Base-by-base conservation (phyloP, 805 yeast genomes). In the Maudiozyma saulgeensis region DNA sequence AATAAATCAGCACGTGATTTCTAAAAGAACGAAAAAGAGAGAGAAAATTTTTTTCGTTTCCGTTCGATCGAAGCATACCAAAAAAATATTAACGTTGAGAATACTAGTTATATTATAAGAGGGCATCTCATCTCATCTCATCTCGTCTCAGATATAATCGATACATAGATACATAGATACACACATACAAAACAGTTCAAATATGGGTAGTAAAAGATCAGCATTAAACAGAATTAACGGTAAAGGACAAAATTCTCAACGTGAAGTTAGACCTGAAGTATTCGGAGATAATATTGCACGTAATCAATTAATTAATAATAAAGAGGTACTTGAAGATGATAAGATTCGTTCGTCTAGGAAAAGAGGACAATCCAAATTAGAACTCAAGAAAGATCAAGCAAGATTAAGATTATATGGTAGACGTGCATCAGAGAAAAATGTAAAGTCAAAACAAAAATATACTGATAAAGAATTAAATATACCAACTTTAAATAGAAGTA, bases 401-500 rank as follows among this genome's bases (percentile, higher is more conserved):
- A 72, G 72, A 51, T 74, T 80, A 41, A 74, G 85, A 61, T 70
- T 85, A 44, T 85, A 85, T 59, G 95, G 95, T 28, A 76, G 79
- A 44, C 91, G 93, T 25, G 76, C 78, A 44, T 77, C 78, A 56
- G 69, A 70, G 53, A 75, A 78, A 32, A 73, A 41, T 40, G 18
- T n/a, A 13, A 35, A 35, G 9, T 15, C 8, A 15, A 23, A 31
- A 3, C 79, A 56, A 37, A 55, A 51, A 13, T 87, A 82, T 60
- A 73, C 80, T 28, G 97, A 90, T 56, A 83, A 81, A 52, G 95
- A 89, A 57, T 71, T 90, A 39, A 80, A 84, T 42, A 71, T 90
- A 35, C 97, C 96, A 28, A 73, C 76, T 25, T 74, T 91, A 60
- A 91, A 91, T 66, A 83, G 78, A 55, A 87, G 96, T 3, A 76